Conservation (phyloP, 139 green algal genomes). For the Coelastrella sp. region DNA sequence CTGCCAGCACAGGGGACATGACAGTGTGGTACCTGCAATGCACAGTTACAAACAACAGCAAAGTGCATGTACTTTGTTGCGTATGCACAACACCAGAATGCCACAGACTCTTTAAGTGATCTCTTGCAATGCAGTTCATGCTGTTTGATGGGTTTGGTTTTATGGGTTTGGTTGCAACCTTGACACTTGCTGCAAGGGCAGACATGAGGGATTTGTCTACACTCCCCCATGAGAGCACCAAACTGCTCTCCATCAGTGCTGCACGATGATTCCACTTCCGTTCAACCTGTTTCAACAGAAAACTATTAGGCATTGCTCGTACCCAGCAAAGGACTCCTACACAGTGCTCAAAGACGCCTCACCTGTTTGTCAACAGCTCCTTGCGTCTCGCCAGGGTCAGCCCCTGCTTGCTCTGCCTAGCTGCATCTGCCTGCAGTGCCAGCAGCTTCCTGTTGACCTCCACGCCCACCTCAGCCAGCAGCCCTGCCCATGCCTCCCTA, state of each 20-base stretch:
- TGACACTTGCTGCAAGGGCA: no score
- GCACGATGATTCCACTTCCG: no score
- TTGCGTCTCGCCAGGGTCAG: background rate
- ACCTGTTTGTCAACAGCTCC: slow-evolving; percentile 18
- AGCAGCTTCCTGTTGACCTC: slow-evolving; percentile 48
- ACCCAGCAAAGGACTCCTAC: background rate
- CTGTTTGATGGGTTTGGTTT: no score
- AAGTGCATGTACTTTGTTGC: background rate
- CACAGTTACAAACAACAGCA: background rate
- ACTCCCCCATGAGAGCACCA: no score
- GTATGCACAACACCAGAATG: no score
- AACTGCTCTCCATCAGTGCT: no score
- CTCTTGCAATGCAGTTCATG: no score
- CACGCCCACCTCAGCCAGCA: slow-evolving; percentile 68
- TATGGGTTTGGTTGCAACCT: no score
- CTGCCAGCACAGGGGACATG: slow-evolving; percentile 63
- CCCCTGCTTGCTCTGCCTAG: slow-evolving; percentile 33
- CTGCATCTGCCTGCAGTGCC: slow-evolving; percentile 50
- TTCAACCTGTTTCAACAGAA: no score
- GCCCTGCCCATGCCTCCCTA: slow-evolving; percentile 75
- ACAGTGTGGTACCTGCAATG: slow-evolving; percentile 63
- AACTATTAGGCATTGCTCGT: no score
- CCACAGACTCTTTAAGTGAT: background rate
- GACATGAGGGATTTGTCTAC: no score
- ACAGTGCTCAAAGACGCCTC: background rate